Evolutionary conservation across 176 grass and related monocot genomes (phyloP), one percentile per base, ranked within the genome.

Genomic region (Cenchrus fungigraminus): DNA sequence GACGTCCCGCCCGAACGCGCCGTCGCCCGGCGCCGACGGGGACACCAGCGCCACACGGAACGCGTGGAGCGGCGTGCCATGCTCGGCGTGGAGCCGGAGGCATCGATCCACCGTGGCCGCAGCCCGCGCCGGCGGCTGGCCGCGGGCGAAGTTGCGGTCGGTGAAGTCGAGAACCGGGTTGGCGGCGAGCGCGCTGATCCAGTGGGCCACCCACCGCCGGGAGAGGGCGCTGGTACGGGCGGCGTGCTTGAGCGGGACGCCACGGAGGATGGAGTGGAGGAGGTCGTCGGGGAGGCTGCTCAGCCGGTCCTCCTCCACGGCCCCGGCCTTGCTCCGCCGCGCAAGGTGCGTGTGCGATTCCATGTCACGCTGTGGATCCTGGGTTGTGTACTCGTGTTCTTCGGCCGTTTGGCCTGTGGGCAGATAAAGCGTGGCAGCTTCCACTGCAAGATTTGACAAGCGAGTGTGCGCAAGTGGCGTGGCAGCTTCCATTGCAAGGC

Each of bases 201-300:
- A 92, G 4, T 80, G 57, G 62, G 32, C 11, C 45, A 20, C 50
- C 84, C 91, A 92, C 46, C 76, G 85, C 70, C 44, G 61, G 3
- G 84, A 95, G 34, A 95, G 82, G 29, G 78, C 71, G 87, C 82
- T 84, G 31, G 90, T 90, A 67, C 85, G 58, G 15, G 80, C 79
- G 66, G 85, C 93, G 11, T 79, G 44, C 14, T 84, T 95, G 28
- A 92, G 85, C 5, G 90, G 87, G 20, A 90, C 3, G 65, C 17
- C 8, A 45, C 25, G 71, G 16, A 92, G 82, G 71, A 95, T 90
- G 16, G 73, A 75, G 78, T 88, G 82, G 20, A 92, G 85, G 59
- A 95, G 29, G 58, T 90, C 81, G 72, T 92, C 79, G 40, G 90
- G 90, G 50, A 92, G 90, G 78, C 57, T 59, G 79, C 88, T 95